Conservation (phyloP, 441 rosid species). For the Geranium incanum region DNA sequence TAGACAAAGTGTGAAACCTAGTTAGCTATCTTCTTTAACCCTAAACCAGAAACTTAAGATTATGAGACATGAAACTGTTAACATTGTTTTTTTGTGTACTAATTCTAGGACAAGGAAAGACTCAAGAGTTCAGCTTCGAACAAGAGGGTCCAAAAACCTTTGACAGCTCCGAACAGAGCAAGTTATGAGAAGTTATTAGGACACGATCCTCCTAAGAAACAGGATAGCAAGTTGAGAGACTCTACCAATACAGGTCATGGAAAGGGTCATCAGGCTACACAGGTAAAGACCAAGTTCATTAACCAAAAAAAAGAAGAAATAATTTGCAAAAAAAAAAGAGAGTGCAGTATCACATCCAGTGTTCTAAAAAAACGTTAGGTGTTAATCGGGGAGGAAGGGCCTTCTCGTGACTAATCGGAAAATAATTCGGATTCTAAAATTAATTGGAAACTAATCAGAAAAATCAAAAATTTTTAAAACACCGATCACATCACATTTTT, state of each 20-base stretch:
- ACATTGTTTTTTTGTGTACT: not conserved
- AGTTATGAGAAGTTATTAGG: slow-evolving; percentile 17
- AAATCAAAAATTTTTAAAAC: too few species aligned
- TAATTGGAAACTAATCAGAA: too few species aligned
- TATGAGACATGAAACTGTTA: not conserved
- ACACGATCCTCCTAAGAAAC: slow-evolving; percentile 21
- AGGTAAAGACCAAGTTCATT: slow-evolving; percentile 25
- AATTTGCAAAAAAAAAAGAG: too few species aligned
- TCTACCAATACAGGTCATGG: slow-evolving; percentile 18
- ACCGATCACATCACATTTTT: too few species aligned
- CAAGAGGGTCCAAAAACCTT: slow-evolving; percentile 24
- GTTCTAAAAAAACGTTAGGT: too few species aligned
- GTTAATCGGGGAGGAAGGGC: too few species aligned
- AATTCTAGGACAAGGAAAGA: slow-evolving; percentile 37
- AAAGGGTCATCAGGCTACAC: slow-evolving; percentile 32
- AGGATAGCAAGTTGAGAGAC: slow-evolving; percentile 21
- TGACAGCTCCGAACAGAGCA: slow-evolving; percentile 19
- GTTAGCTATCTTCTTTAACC: not conserved
- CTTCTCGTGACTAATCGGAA: too few species aligned
- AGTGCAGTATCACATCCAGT: too few species aligned
- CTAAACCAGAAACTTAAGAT: not conserved
- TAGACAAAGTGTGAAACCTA: slow-evolving; percentile 37
- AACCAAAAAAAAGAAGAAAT: too few species aligned
- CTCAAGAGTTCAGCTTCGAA: slow-evolving; percentile 18
- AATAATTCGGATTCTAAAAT: too few species aligned